phyloP scores from a whole-genome alignment of 306 rosid genomes.

The Gastrolobium bilobum region DNA sequence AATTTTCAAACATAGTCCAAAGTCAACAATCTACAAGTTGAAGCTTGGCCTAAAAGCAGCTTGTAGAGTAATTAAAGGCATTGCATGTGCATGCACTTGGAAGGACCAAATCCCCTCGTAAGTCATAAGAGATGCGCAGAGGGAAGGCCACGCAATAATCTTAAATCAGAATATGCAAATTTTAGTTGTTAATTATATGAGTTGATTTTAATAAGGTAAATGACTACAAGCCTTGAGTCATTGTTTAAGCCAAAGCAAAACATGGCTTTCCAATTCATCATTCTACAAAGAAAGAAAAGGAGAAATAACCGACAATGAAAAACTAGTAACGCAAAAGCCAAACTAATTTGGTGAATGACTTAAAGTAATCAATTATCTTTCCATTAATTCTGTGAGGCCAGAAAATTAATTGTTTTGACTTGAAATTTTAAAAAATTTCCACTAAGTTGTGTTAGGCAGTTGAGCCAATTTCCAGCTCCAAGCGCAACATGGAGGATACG shows the following conservation, averaged over 20 bases:
- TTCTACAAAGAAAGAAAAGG: background rate
- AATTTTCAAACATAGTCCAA: background rate
- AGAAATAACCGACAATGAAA: background rate
- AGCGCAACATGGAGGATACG: constrained; percentile 17
- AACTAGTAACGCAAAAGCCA: background rate
- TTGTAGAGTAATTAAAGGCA: constrained; percentile 49
- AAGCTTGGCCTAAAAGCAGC: constrained; percentile 47
- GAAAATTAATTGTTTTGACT: background rate
- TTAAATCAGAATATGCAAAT: too few relatives aligned
- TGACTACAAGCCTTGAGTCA: background rate
- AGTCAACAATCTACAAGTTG: constrained; percentile 18
- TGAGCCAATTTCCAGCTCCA: background rate
- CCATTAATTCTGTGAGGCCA: background rate
- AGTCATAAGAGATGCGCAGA: constrained; percentile 1
- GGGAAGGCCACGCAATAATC: background rate
- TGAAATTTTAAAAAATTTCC: background rate
- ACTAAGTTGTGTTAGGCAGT: constrained; percentile 1
- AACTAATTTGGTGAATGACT: background rate
- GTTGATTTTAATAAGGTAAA: too few relatives aligned
- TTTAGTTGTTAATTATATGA: too few relatives aligned
- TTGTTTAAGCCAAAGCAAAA: background rate
- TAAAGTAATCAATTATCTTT: background rate
- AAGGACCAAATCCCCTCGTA: background rate
- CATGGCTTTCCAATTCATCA: background rate
- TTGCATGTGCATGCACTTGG: constrained; percentile 44